These are phyloP conservation scores for Ganoderma meredithae DNA, from an alignment of 1,284 basidiomycete species.

Conservation along the genomic window DNA sequence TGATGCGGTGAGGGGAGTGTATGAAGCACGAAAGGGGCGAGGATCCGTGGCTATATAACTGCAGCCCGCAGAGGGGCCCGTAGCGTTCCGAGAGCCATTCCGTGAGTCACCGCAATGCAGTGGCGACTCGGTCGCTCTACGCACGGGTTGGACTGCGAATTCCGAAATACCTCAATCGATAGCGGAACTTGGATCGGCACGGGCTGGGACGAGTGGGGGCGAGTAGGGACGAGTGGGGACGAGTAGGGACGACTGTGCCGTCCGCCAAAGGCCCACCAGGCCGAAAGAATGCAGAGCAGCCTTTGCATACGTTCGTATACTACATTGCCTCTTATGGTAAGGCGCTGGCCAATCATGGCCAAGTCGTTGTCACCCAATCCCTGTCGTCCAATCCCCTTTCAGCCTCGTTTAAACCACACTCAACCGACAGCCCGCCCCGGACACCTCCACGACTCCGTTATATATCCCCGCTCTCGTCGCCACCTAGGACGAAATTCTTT, in stretches of 20 bases:
- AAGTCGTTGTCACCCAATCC: background rate
- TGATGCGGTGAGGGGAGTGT: conserved; percentile 3
- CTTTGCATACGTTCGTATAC: conserved; percentile 2
- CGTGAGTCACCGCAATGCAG: conserved; percentile 31
- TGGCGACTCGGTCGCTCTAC: background rate
- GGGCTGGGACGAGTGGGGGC: background rate
- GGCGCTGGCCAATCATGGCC: background rate
- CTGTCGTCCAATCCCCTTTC: background rate
- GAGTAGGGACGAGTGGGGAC: background rate
- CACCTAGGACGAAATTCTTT: background rate
- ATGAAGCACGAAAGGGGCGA: background rate
- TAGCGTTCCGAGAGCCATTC: conserved; percentile 35
- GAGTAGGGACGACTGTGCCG: background rate
- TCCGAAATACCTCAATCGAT: background rate
- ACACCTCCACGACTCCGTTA: background rate
- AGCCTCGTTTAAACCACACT: background rate
- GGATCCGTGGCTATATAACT: conserved; percentile 30
- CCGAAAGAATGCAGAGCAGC: conserved; percentile 4
- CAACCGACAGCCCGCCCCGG: too few species aligned
- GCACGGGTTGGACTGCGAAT: background rate
- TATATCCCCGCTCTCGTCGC: background rate
- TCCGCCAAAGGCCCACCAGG: background rate
- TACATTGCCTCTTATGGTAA: conserved; percentile 5
- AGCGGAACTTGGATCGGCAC: background rate
- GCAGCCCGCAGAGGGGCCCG: conserved; percentile 25